A percentile compares a stretch with the other conserved stretches of the same genome.
Conservation (phyloP, 306 rosid species). For the Dryas alaskensis region DNA sequence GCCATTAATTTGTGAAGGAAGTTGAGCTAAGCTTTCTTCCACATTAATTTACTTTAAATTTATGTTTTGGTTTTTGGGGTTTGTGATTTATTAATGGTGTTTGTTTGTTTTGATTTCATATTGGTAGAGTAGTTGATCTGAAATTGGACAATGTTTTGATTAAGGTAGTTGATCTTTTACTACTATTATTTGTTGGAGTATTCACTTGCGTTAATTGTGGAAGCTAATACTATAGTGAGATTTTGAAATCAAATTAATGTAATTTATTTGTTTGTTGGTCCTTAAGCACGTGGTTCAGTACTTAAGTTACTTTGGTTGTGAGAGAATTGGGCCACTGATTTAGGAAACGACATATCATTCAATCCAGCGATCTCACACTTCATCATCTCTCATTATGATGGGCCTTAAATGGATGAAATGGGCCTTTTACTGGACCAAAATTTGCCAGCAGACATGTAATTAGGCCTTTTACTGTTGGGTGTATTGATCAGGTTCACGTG, state of each 20-base stretch:
- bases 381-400: not conserved
- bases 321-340: not conserved
- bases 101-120: not conserved
- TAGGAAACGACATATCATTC: not conserved
- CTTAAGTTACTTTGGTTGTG: not conserved
- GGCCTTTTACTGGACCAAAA: no score
- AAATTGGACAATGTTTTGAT: conserved; percentile 1
- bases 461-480: no score
- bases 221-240: not conserved
- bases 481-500: no score
- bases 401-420: no score
- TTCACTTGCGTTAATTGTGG: not conserved
- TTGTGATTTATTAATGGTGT: conserved; percentile 6
- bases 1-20: not conserved
- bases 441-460: not conserved
- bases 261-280: not conserved
- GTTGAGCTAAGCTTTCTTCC: not conserved
- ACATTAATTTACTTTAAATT: not conserved
- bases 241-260: not conserved
- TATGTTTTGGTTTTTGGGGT: not conserved
- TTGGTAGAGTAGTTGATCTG: conserved; percentile 16
- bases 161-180: not conserved
- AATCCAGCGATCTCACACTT: not conserved
- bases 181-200: conserved; percentile 1
- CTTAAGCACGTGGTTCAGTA: not conserved